Percentiles rank a stretch among this genome's conserved stretches.
Evolutionary conservation across 1,284 basidiomycete species (phyloP).

Genomic region (Psilocybe mexicana): DNA sequence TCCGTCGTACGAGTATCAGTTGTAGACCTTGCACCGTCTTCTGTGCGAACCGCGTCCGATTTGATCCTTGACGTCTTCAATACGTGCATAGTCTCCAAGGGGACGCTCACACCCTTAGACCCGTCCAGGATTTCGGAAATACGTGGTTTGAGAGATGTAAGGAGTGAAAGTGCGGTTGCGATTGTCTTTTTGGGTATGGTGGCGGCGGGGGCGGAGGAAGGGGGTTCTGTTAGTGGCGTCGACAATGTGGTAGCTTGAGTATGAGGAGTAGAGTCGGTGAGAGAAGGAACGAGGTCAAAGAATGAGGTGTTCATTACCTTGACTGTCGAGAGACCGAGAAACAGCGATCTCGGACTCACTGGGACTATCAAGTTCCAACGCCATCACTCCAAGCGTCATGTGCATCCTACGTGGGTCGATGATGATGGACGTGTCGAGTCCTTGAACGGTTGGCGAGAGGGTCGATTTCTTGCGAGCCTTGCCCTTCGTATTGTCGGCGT

Average conservation of each 20-base stretch:
- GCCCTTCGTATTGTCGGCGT: not conserved
- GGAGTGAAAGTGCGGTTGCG: conserved; percentile 44
- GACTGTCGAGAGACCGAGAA: too few species aligned
- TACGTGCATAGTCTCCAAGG: conserved; percentile 44
- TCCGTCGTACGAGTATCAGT: too few species aligned
- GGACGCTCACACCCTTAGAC: conserved; percentile 34
- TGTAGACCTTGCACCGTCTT: too few species aligned
- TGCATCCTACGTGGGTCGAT: conserved; percentile 65
- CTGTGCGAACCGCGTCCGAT: not conserved
- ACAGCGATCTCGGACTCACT: too few species aligned
- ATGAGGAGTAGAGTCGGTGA: too few species aligned
- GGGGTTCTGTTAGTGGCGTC: not conserved
- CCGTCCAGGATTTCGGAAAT: conserved; percentile 37
- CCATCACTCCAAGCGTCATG: conserved; percentile 72
- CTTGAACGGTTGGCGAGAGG: conserved; percentile 41
- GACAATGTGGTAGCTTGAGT: too few species aligned
- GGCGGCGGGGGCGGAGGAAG: not conserved
- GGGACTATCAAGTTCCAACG: conserved; percentile 35
- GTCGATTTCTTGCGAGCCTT: conserved; percentile 16
- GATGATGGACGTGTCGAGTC: conserved; percentile 59
- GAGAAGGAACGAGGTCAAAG: too few species aligned
- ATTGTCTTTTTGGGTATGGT: conserved; percentile 37
- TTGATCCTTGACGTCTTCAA: conserved; percentile 38
- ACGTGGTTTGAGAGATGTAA: conserved; percentile 46
- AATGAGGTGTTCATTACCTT: too few species aligned